Base-by-base conservation (phyloP, 192 early-diverging fungal genomes). In the Backusella mclennaniae region DNA sequence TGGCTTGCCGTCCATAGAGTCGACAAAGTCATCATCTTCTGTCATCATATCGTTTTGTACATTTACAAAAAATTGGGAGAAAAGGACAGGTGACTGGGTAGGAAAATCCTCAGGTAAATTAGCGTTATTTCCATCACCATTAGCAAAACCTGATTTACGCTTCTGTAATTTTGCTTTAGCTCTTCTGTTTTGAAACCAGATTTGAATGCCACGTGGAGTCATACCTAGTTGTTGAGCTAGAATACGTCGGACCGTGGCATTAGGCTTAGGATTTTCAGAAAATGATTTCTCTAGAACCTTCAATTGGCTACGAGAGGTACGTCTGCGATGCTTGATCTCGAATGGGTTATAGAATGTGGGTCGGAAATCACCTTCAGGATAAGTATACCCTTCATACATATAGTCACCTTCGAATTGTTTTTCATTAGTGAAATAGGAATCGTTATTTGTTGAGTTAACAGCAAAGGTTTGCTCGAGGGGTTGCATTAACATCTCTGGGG, bases 131-230 rank as follows among this genome's bases (percentile, higher is more conserved):
- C 44, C 74, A 2, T 63, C 56, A 63, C 26, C 56, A 29, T n/a
- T 63, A 63, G 12, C 12, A 26, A 63, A 29, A 33, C 38, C 38
- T 36, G 39, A 70, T 56, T 78, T 81, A 21, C 71, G 41, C 29
- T 66, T 53, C 35, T 95, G 90, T 52, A 90, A 84, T 84, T 95
- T 95, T 66, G 91, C 86, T 83, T 97, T 97, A 35, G 96, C 96
- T 46, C 96, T 87, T 21, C 94, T 89, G 80, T 95, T 96, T 79
- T 96, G 95, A 82, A 96, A 96, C 95, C 93, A 95, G 21, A 95
- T 90, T 75, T 95, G 93, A 23, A 95, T 86, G 4, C 88, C 91
- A 66, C 93, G 84, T 2, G 93, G 87, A 23, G 89, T 87, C 87
- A 95, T 90, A 33, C 84, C 88, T 33, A 94, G 74, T 79, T 92